Percentiles rank a stretch among this genome's conserved stretches.
Evolutionary conservation across 106 monocot genomes (phyloP).

Genomic region (Acorus calamus): DNA sequence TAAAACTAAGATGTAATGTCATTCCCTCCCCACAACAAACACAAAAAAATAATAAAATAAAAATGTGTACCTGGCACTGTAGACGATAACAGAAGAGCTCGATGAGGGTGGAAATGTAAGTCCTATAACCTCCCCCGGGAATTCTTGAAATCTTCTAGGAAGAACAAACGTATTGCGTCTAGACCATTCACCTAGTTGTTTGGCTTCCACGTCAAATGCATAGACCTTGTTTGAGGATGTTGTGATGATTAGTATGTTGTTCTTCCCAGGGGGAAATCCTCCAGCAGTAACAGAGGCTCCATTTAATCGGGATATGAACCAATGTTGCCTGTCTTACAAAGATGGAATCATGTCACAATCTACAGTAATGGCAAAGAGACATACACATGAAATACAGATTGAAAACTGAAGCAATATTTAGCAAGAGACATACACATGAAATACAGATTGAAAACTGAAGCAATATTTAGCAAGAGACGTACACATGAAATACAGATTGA

Average conservation of each 20-base stretch:
- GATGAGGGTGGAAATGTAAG: conserved; percentile 67
- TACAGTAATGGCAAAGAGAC: not conserved
- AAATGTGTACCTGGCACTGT: conserved; percentile 66
- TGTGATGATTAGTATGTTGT: conserved; percentile 60
- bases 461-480: not conserved
- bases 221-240: conserved; percentile 84
- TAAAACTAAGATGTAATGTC: not conserved
- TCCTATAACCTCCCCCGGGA: conserved; percentile 89
- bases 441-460: not conserved
- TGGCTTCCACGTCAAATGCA: conserved; percentile 88
- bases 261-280: conserved; percentile 70
- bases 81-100: conserved; percentile 70
- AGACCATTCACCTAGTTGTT: conserved; percentile 88
- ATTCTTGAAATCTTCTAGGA: conserved; percentile 89
- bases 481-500: not conserved
- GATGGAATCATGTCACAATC: not conserved
- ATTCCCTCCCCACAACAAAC: not conserved
- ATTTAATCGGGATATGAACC: conserved; percentile 77
- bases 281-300: conserved; percentile 89
- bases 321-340: conserved; percentile 67
- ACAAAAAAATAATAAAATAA: conserved; percentile 1
- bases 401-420: not conserved
- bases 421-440: not conserved
- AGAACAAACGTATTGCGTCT: conserved; percentile 36
- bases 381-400: not conserved